These are phyloP conservation scores for Vitellaria paradoxa DNA, from an alignment of 179 eudicot genomes.

Conservation along the genomic window DNA sequence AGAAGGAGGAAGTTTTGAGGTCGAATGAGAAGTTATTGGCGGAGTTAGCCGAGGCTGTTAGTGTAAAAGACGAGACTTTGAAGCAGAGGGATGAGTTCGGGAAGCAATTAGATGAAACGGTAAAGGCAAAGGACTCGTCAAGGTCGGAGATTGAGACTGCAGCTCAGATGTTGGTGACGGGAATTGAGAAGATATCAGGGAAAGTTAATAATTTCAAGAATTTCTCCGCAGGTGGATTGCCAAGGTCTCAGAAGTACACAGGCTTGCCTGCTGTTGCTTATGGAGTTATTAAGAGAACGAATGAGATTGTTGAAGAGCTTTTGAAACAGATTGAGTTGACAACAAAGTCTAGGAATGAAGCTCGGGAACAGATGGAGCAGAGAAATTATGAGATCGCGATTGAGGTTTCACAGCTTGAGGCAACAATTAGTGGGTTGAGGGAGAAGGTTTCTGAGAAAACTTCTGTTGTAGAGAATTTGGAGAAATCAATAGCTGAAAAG, in stretches of 20 bases:
- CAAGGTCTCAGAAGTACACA: constrained; percentile 81
- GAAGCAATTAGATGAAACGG: constrained; percentile 52
- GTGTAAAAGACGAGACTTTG: constrained; percentile 39
- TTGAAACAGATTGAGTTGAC: constrained; percentile 57
- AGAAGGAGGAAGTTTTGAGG: constrained; percentile 50
- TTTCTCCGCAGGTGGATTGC: constrained; percentile 67
- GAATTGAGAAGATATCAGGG: constrained; percentile 82
- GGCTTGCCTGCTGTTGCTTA: constrained; percentile 91
- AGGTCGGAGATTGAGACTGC: constrained; percentile 74
- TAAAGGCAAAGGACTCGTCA: constrained; percentile 54
- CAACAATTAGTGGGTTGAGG: constrained; percentile 62
- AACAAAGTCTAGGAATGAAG: constrained; percentile 67
- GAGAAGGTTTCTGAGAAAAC: constrained; percentile 63
- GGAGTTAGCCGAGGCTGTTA: constrained; percentile 41
- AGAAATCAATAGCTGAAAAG: constrained; percentile 54
- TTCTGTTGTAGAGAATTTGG: constrained; percentile 48
- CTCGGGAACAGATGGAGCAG: constrained; percentile 76
- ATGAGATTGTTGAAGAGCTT: constrained; percentile 93
- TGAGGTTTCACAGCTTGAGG: constrained; percentile 95
- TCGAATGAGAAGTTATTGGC: constrained; percentile 44
- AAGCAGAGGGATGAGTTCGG: constrained; percentile 51
- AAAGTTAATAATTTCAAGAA: constrained; percentile 64
- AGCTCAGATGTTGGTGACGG: constrained; percentile 83
- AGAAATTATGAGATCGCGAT: constrained; percentile 95
- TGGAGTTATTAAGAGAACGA: constrained; percentile 89